A percentile compares a stretch with the other conserved stretches of the same genome.
phyloP scores from a whole-genome alignment of 768 basidiomycete genomes.

The Auricularia sp. region DNA sequence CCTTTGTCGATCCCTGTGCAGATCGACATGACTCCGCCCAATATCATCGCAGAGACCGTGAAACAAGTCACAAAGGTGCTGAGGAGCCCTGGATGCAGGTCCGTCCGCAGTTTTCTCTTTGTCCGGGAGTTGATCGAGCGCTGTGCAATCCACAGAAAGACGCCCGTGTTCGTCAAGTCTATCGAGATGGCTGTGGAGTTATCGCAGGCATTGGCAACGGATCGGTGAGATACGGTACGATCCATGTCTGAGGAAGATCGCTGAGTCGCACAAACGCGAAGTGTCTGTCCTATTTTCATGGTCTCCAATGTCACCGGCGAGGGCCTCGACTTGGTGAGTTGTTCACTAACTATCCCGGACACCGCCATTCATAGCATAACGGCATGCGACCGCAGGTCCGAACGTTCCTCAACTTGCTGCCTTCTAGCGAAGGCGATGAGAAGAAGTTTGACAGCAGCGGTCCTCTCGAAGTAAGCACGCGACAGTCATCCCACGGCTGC shows the following conservation, averaged over 20 bases:
- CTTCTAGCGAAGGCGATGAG: slow-evolving; percentile 75
- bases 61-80: slow-evolving; percentile 90
- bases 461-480: slow-evolving; percentile 55
- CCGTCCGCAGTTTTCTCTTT: slow-evolving; percentile 12
- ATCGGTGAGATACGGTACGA: slow-evolving; percentile 40
- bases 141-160: slow-evolving; percentile 41
- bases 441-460: slow-evolving; percentile 73
- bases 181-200: slow-evolving; percentile 73
- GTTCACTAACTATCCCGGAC: not conserved
- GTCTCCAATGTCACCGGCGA: slow-evolving; percentile 94
- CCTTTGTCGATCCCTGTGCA: slow-evolving; percentile 16
- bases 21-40: slow-evolving; percentile 97
- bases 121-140: not conserved
- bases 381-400: slow-evolving; percentile 47
- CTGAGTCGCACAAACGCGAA: slow-evolving; percentile 18
- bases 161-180: slow-evolving; percentile 76
- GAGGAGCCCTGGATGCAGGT: slow-evolving; percentile 88
- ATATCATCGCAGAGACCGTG: slow-evolving; percentile 82
- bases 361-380: slow-evolving; percentile 1
- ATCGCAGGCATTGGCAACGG: slow-evolving; percentile 61
- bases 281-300: slow-evolving; percentile 84
- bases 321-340: slow-evolving; percentile 63
- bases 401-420: slow-evolving; percentile 83
- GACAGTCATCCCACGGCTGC: not conserved
- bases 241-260: not conserved